Evolutionary conservation across 225 moss, liverwort and hornwort genomes (phyloP).

Genomic region (Climacium dendroides): DNA sequence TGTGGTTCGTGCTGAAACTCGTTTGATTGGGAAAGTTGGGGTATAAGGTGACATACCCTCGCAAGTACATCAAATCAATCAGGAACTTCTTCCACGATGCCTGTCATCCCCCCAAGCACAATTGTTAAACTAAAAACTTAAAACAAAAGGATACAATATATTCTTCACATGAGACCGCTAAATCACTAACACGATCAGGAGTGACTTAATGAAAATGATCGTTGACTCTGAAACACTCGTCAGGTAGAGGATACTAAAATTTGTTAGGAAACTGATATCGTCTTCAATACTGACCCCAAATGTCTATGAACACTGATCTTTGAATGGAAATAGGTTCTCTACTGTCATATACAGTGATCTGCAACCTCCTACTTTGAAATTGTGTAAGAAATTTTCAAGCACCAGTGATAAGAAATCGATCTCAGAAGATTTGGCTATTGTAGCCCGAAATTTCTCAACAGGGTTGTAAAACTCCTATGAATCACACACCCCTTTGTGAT

Average conservation of each 20-base stretch:
- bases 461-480: neutral
- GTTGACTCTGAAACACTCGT: neutral
- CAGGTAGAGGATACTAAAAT: neutral
- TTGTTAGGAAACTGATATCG: neutral
- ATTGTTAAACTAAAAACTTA: neutral
- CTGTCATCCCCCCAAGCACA: neutral
- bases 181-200: neutral
- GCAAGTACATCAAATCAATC: slow-evolving; percentile 87
- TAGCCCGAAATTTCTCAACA: neutral
- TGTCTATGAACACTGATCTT: neutral
- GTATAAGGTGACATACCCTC: slow-evolving; percentile 84
- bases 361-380: neutral
- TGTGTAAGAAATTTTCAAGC: neutral
- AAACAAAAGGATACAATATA: neutral
- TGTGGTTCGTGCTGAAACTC: slow-evolving; percentile 86
- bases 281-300: neutral
- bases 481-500: too few species aligned
- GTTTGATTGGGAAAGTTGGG: slow-evolving; percentile 92
- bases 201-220: neutral
- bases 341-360: neutral
- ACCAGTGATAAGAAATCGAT: neutral
- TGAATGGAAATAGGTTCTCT: neutral
- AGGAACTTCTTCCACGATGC: slow-evolving; percentile 97
- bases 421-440: neutral
- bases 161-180: neutral